Evolutionary conservation across 2,329 filamentous ascomycete genomes (phyloP).

Genomic region (Neonectria punicea): DNA sequence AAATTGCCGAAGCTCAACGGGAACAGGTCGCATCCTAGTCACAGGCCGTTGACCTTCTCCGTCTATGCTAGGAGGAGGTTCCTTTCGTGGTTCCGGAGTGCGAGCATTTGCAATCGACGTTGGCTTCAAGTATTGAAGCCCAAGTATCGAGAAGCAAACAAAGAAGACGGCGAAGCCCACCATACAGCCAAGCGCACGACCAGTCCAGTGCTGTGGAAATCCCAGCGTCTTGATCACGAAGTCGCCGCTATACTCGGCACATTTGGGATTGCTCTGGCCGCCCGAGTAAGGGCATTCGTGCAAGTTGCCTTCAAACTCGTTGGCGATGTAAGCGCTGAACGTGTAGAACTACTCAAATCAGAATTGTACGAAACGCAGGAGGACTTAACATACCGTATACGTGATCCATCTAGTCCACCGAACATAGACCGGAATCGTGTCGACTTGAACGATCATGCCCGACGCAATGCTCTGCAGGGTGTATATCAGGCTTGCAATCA

Average conservation of each 20-base stretch:
- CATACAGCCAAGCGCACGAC: conserved; percentile 70
- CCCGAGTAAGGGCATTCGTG: conserved; percentile 75
- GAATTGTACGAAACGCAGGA: conserved; percentile 2
- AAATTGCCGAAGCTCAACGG: conserved; percentile 72
- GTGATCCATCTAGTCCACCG: conserved; percentile 77
- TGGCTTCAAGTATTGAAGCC: conserved; percentile 70
- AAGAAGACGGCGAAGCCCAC: conserved; percentile 72
- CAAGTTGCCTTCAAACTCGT: conserved; percentile 77
- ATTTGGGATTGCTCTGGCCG: conserved; percentile 69
- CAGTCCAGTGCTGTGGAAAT: conserved; percentile 73
- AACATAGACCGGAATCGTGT: conserved; percentile 77
- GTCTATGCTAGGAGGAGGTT: conserved; percentile 74
- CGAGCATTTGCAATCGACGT: conserved; percentile 73
- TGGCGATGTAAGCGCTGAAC: conserved; percentile 75
- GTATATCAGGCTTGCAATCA: conserved; percentile 76
- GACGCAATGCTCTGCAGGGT: conserved; percentile 79
- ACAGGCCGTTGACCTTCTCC: conserved; percentile 65
- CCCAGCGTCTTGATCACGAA: conserved; percentile 76
- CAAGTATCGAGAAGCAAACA: conserved; percentile 65
- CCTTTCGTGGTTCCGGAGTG: conserved; percentile 57
- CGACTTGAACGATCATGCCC: conserved; percentile 78
- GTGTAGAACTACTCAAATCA: conserved; percentile 67
- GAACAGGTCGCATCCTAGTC: conserved; percentile 65
- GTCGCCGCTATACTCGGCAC: conserved; percentile 72
- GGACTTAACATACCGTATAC: conserved; percentile 57